phyloP scores from a whole-genome alignment of 768 basidiomycete species.

The Suillus hirtellus region DNA sequence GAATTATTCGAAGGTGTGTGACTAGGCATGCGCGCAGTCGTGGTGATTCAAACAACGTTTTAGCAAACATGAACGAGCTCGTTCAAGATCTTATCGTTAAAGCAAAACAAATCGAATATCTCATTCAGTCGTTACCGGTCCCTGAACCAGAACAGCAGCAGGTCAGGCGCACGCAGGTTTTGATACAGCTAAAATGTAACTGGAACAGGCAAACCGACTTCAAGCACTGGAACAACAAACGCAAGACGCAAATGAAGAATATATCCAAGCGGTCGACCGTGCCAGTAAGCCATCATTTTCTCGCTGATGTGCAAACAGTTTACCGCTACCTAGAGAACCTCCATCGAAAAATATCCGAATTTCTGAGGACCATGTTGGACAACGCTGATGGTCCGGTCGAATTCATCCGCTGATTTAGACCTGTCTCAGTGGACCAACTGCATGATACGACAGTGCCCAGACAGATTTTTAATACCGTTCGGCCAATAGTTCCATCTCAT shows the following conservation, averaged over 20 bases:
- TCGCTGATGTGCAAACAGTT: not conserved
- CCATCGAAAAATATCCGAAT: constrained; percentile 59
- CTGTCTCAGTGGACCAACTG: not conserved
- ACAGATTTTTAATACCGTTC: not conserved
- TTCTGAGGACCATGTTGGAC: constrained; percentile 55
- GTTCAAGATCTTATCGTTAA: constrained; percentile 81
- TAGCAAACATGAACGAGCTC: constrained; percentile 84
- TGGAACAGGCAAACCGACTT: constrained; percentile 62
- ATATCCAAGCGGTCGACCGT: constrained; percentile 66
- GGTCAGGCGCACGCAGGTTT: constrained; percentile 37
- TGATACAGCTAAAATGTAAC: constrained; percentile 9
- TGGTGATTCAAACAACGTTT: not conserved
- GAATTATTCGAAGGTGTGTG: constrained; percentile 73
- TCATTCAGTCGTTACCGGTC: constrained; percentile 77
- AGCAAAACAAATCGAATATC: constrained; percentile 85
- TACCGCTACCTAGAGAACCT: constrained; percentile 46
- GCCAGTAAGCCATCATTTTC: constrained; percentile 57
- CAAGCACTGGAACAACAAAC: constrained; percentile 69
- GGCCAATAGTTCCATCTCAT: not conserved
- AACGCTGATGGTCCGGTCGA: constrained; percentile 41
- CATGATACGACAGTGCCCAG: not conserved
- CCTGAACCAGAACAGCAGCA: constrained; percentile 79
- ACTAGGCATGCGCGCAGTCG: not conserved
- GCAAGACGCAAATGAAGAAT: constrained; percentile 72
- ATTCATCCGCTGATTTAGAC: not conserved